Base-by-base conservation (phyloP, 2,329 filamentous ascomycete genomes). In the Ceratocystiopsis sp. region DNA sequence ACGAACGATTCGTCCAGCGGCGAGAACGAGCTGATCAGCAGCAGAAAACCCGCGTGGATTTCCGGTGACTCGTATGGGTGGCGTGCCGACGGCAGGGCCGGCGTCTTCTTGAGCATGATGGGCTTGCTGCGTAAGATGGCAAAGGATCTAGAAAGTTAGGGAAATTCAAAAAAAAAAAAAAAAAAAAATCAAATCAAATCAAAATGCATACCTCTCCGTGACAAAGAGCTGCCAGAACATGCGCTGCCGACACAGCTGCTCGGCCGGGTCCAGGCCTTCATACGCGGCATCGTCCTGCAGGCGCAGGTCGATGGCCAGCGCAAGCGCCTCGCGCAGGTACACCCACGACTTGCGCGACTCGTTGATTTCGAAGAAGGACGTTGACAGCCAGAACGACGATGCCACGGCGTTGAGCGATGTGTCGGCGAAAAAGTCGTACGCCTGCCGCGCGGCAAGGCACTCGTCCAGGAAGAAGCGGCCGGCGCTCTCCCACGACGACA, bases 1-100 rank as follows among this genome's bases (percentile, higher is more conserved):
- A 80, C 66, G 50, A 80, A 79, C 1, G 66, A 70, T 49, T 78
- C 71, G 52, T 80, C 73, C 35, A 80, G 70, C 2, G 73, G 73
- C 33, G 69, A 67, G 56, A 75, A 80, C 14, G 76, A 67, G 41
- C 71, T 66, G 38, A 78, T 69, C 12, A 80, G 62, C 48, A 74
- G 68, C 33, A 73, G 61, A 48, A 80, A 77, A 1, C 76, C 75
- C 12, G 67, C 60, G 29, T 73, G 62, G 43, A 74, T 67, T 19
- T 67, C 66, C 0, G 61, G 60, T 0, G 64, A 59, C 51, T 77
- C 74, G 41, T 68, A 68, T 4, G 65, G 61, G 40, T 71, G 64
- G 53, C 56, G 69, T 55, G 53, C 73, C 51, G 62, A 67, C 2
- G 69, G 73, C 5, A 69, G 59, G 37, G 65, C 64, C 13, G 75